phyloP scores from a whole-genome alignment of 129 eudicot genomes.

The Dittrichia graveolens region DNA sequence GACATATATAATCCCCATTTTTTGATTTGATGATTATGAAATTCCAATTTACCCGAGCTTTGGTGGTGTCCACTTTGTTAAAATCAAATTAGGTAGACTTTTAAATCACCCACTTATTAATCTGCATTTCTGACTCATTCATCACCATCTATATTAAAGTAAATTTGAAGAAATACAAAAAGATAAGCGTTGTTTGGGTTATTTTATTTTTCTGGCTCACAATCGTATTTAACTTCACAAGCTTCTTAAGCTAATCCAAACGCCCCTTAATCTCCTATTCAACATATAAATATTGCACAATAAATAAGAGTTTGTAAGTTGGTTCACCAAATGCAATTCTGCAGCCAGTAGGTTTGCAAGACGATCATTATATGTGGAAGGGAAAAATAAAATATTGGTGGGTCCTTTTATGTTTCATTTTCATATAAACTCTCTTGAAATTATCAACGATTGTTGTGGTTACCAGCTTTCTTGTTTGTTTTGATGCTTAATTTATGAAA shows the following conservation, averaged over 20 bases:
- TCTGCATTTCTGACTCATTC: neutral
- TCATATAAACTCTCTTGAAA: neutral
- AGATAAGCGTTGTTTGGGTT: too few relatives aligned
- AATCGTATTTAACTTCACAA: too few relatives aligned
- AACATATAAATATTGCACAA: neutral
- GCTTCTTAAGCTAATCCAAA: too few relatives aligned
- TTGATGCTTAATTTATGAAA: neutral
- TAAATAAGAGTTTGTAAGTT: neutral
- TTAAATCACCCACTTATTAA: neutral
- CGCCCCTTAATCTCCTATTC: too few relatives aligned
- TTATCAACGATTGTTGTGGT: neutral
- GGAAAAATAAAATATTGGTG: neutral
- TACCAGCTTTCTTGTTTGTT: neutral
- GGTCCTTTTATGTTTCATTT: neutral
- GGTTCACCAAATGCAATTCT: constrained; percentile 6
- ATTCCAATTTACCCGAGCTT: neutral
- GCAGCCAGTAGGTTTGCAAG: neutral
- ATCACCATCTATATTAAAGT: too few relatives aligned
- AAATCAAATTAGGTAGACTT: neutral
- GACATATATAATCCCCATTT: neutral
- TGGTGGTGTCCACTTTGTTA: neutral
- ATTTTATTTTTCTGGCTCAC: too few relatives aligned
- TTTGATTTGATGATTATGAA: neutral
- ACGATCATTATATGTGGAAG: neutral
- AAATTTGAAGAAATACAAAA: too few relatives aligned